These are phyloP conservation scores for Camillea tinctor DNA, from an alignment of 2,329 filamentous ascomycete species.

Conservation along the genomic window DNA sequence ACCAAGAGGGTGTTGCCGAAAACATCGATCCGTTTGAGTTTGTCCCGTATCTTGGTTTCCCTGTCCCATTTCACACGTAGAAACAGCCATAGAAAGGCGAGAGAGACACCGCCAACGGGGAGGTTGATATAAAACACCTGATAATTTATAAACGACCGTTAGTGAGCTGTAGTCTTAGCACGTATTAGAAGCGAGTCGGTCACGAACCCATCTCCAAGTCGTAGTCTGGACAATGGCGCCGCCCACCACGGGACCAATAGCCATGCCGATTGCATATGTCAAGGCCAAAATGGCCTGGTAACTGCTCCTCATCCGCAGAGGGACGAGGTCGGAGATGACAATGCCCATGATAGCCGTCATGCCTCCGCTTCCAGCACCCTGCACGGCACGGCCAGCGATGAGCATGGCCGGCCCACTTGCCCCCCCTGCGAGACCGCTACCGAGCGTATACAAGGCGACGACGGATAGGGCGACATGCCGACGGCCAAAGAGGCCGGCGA, in stretches of 20 bases:
- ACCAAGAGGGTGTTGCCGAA: constrained; percentile 19
- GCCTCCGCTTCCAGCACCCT: constrained; percentile 44
- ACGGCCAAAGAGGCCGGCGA: constrained; percentile 2
- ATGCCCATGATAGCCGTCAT: constrained; percentile 32
- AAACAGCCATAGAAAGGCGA: constrained; percentile 24
- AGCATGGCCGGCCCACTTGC: constrained; percentile 30
- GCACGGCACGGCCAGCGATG: constrained; percentile 47
- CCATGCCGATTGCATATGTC: constrained; percentile 10
- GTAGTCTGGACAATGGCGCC: constrained; percentile 13
- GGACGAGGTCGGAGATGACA: constrained; percentile 21
- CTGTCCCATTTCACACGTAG: constrained; percentile 10
- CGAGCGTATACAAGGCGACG: constrained; percentile 1
- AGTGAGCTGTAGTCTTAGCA: not conserved
- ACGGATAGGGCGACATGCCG: constrained; percentile 1
- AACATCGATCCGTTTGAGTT: constrained; percentile 20
- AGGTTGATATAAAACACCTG: constrained; percentile 30
- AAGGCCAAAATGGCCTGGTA: constrained; percentile 16
- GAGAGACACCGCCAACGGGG: constrained; percentile 29
- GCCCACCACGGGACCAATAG: constrained; percentile 21
- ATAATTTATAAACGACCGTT: not conserved
- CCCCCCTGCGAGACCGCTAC: not conserved
- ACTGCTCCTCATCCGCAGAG: constrained; percentile 11
- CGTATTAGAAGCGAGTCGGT: not conserved
- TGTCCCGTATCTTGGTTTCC: constrained; percentile 3
- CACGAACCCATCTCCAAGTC: constrained; percentile 24